A percentile compares a stretch with the other conserved stretches of the same genome.
These are phyloP conservation scores for Exobasidium rhododendri DNA, from an alignment of 1,284 basidiomycete species.

Conservation along the genomic window DNA sequence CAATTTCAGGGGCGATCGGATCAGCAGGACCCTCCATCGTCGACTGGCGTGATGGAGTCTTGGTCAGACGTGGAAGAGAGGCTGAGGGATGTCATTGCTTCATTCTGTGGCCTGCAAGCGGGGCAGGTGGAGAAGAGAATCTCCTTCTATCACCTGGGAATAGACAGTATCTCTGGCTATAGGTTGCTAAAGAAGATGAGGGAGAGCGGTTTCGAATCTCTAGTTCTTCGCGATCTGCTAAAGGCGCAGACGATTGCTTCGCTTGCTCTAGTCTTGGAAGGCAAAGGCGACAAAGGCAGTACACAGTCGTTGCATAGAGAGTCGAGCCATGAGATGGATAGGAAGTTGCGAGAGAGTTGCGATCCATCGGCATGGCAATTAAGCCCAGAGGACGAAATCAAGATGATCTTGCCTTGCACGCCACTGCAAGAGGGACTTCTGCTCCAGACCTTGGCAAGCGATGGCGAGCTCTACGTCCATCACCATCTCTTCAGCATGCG, in stretches of 20 bases:
- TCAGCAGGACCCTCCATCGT: slow-evolving; percentile 16
- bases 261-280: slow-evolving; percentile 18
- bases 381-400: slow-evolving; percentile 20
- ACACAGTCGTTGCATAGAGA: no score
- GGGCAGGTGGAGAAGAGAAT: slow-evolving; percentile 27
- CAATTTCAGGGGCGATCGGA: slow-evolving; percentile 16
- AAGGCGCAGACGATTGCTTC: slow-evolving; percentile 29
- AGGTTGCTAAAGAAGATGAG: slow-evolving; percentile 31
- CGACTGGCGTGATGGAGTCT: slow-evolving; percentile 8
- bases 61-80: slow-evolving; percentile 26
- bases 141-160: slow-evolving; percentile 45
- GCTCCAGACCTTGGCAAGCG: slow-evolving; percentile 33
- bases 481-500: slow-evolving; percentile 27
- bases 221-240: slow-evolving; percentile 36
- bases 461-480: slow-evolving; percentile 40
- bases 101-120: slow-evolving; percentile 20
- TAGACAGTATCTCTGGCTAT: slow-evolving; percentile 49
- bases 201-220: slow-evolving; percentile 9
- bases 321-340: background rate
- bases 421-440: slow-evolving; percentile 52
- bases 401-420: slow-evolving; percentile 41
- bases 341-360: background rate
- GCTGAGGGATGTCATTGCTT: slow-evolving; percentile 23
- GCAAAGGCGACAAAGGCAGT: background rate
- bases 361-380: slow-evolving; percentile 15